These are phyloP conservation scores for Pythium aquatile DNA, from an alignment of 352 stramenopile genomes.

Conservation along the genomic window DNA sequence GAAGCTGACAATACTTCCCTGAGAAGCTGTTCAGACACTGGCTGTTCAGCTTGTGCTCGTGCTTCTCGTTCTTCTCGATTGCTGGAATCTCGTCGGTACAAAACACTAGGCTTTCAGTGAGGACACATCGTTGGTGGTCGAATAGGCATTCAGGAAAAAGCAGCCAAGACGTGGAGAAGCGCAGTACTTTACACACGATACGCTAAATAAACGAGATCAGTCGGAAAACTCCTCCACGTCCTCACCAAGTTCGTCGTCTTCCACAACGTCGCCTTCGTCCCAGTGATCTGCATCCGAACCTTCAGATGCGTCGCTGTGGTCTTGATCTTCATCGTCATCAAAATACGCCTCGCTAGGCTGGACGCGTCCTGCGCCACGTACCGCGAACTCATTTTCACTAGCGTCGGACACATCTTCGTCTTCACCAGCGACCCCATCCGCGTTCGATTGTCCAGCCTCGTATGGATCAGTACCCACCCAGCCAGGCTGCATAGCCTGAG, in stretches of 20 bases:
- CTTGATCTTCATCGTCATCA: neutral
- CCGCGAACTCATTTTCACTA: neutral
- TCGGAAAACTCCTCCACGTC: neutral
- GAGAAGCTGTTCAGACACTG: too few species aligned
- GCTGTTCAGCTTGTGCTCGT: too few species aligned
- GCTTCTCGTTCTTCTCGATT: too few species aligned
- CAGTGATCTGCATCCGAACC: neutral
- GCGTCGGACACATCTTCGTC: neutral
- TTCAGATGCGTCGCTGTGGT: neutral
- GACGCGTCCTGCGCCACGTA: neutral
- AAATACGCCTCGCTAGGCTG: neutral
- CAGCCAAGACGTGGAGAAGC: too few species aligned
- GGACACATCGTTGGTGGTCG: too few species aligned
- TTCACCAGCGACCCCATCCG: neutral
- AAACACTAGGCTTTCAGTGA: too few species aligned
- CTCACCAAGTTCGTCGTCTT: neutral
- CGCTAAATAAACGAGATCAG: neutral
- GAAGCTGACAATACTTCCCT: too few species aligned
- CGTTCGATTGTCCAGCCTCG: neutral
- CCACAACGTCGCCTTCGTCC: neutral
- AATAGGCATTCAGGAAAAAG: too few species aligned
- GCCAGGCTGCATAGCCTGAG: neutral
- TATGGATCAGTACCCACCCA: constrained; percentile 23
- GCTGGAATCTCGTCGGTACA: too few species aligned
- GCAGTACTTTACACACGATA: neutral